Evolutionary conservation across 352 stramenopile genomes (phyloP).

Genomic region (Pythium sukuiense): DNA sequence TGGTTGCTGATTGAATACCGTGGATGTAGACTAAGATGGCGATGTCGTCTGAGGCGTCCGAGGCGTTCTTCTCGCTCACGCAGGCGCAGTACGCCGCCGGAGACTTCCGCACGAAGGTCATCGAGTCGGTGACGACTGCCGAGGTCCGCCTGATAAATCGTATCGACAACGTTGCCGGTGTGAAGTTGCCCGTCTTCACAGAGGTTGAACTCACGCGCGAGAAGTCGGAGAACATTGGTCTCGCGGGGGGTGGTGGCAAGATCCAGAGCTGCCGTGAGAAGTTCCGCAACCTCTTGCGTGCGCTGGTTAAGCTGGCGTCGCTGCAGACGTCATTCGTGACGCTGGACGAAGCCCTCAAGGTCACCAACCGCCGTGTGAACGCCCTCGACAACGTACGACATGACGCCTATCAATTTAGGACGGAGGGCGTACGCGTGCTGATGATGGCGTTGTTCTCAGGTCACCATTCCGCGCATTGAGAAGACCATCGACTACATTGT

Average conservation of each 20-base stretch:
- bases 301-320: conserved; percentile 88
- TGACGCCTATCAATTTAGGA: not conserved
- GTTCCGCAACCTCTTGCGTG: conserved; percentile 79
- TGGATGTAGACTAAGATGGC: conserved; percentile 74
- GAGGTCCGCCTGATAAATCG: conserved; percentile 95
- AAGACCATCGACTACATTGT: conserved; percentile 97
- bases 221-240: conserved; percentile 94
- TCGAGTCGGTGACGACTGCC: conserved; percentile 95
- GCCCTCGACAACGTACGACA: conserved; percentile 94
- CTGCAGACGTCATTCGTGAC: conserved; percentile 97
- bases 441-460: conserved; percentile 36
- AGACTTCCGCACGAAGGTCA: conserved; percentile 97
- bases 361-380: conserved; percentile 99
- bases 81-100: conserved; percentile 98
- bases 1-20: not conserved
- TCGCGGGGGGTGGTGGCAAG: conserved; percentile 96
- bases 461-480: conserved; percentile 99
- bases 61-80: conserved; percentile 97
- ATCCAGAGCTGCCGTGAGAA: conserved; percentile 94
- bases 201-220: conserved; percentile 94
- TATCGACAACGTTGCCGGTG: conserved; percentile 99
- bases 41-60: conserved; percentile 88
- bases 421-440: not conserved
- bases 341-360: conserved; percentile 97
- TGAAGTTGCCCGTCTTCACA: conserved; percentile 99